Conservation (phyloP, 352 stramenopile species). For the Globisporangium cederbergense region DNA sequence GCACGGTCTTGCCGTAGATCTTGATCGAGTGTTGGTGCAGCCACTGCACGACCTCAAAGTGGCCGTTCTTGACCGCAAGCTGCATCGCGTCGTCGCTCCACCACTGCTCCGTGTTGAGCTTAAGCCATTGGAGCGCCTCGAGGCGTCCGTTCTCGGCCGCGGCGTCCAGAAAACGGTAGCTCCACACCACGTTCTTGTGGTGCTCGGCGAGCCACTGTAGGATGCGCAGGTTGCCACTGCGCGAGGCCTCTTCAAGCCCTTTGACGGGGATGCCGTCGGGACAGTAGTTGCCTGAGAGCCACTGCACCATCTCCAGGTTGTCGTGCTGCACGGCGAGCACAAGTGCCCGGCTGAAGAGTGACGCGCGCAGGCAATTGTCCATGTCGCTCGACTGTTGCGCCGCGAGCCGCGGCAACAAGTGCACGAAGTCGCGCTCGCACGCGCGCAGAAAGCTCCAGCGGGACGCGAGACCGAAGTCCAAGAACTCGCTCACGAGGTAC, state of each 20-base stretch:
- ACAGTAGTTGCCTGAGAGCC: slow-evolving; percentile 11
- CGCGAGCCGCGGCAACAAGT: slow-evolving; percentile 6
- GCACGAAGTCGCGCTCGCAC: slow-evolving; percentile 7
- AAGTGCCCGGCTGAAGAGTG: slow-evolving; percentile 8
- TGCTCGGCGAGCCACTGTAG: slow-evolving; percentile 9
- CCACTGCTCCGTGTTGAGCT: slow-evolving; percentile 11
- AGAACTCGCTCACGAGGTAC: slow-evolving; percentile 14
- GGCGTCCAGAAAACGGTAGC: slow-evolving; percentile 10
- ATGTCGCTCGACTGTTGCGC: not conserved
- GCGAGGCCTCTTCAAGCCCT: slow-evolving; percentile 8
- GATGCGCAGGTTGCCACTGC: slow-evolving; percentile 7
- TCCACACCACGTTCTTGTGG: slow-evolving; percentile 14
- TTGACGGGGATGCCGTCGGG: slow-evolving; percentile 4
- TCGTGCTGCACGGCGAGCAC: slow-evolving; percentile 6
- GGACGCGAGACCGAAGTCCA: slow-evolving; percentile 8
- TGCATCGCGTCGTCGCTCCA: slow-evolving; percentile 18
- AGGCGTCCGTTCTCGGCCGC: slow-evolving; percentile 7
- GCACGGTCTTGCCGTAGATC: slow-evolving; percentile 15
- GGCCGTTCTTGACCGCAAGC: slow-evolving; percentile 12
- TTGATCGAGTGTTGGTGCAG: slow-evolving; percentile 17
- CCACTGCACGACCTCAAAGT: slow-evolving; percentile 16
- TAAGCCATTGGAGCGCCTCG: slow-evolving; percentile 14
- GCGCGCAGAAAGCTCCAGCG: slow-evolving; percentile 12
- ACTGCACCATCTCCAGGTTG: slow-evolving; percentile 12
- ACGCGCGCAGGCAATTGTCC: slow-evolving; percentile 3